Evolutionary conservation across 2,329 filamentous ascomycete species (phyloP), one percentile per base, ranked within the genome.

Genomic region (Taxawa tesnikishii): DNA sequence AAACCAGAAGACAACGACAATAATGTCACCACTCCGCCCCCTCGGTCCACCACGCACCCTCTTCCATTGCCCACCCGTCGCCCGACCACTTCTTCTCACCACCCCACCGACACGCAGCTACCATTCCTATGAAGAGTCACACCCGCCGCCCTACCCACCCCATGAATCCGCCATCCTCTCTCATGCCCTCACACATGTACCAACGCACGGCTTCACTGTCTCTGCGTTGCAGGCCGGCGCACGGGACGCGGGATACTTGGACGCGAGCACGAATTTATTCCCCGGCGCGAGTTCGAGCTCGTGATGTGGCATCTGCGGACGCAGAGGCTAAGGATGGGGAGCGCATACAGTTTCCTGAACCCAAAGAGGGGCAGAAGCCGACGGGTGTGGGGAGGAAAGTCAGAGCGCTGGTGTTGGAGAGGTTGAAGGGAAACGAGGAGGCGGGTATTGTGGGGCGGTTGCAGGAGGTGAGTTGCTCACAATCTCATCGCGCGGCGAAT

Each of bases 221-320:
- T 66, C 72, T 13, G 67, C 87, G 1, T 68, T 98, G 7, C 70
- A 73, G 26, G 70, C 81, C 14, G 90, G 88, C 39, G 83, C 83
- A 38, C 75, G 75, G 48, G 84, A 94, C 48, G 75, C 78, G 12
- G 85, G 87, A 27, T 94, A 88, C 54, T 75, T 84, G 32, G 83
- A 90, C 51, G 84, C 88, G 37, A 87, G 83, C 37, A 75, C 82
- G 7, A 87, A 84, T 49, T 63, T 94, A 13, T 75, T 98, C 34
- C 76, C 83, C 1, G 69, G 78, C 26, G 83, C 83, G 6, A 77
- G 14, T 93, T 93, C 59, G 79, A 82, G 45, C 67, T 98, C 16
- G 75, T 96, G 43, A 70, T 71, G 23, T 92, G 79, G 53, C 79
- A 92, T 52, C 68, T 92, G 10, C 67, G 77, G 27, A 73, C 63